Percentiles rank a stretch among this genome's conserved stretches.
phyloP scores from a whole-genome alignment of 306 rosid species.

The Aeschynomene evenia region DNA sequence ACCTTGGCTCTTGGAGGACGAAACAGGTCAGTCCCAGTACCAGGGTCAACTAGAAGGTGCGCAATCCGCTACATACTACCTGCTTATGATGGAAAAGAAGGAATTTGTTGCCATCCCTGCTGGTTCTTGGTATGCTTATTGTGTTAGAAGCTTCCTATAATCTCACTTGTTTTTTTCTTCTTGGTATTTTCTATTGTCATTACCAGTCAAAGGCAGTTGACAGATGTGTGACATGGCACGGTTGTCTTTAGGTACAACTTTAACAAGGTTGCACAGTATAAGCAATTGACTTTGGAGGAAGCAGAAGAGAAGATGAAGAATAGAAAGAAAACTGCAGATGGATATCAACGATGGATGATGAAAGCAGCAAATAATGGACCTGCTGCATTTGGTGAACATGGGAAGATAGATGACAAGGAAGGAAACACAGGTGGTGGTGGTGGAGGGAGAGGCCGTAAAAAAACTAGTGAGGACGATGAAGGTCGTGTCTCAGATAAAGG shows the following conservation, averaged over 20 bases:
- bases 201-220: slow-evolving; percentile 11
- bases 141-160: background rate
- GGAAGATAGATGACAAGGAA: slow-evolving; percentile 71
- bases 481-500: slow-evolving; percentile 86
- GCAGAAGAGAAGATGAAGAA: slow-evolving; percentile 98
- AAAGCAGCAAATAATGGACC: slow-evolving; percentile 88
- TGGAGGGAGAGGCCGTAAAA: slow-evolving; percentile 63
- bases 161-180: background rate
- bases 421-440: slow-evolving; percentile 47
- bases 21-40: slow-evolving; percentile 83
- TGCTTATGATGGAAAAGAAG: slow-evolving; percentile 80
- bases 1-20: slow-evolving; percentile 98
- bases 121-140: slow-evolving; percentile 81
- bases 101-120: slow-evolving; percentile 96
- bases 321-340: slow-evolving; percentile 96
- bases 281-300: slow-evolving; percentile 92
- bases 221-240: slow-evolving; percentile 2
- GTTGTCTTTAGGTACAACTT: slow-evolving; percentile 80
- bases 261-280: slow-evolving; percentile 93
- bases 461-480: slow-evolving; percentile 64
- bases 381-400: slow-evolving; percentile 85
- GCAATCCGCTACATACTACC: slow-evolving; percentile 87
- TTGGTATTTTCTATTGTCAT: background rate
- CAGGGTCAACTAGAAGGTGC: slow-evolving; percentile 96
- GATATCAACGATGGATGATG: slow-evolving; percentile 99